Percentiles rank a stretch among this genome's conserved stretches.
These are phyloP conservation scores for Pichia sp. DNA, from an alignment of 1,139 yeast genomes.

Conservation along the genomic window DNA sequence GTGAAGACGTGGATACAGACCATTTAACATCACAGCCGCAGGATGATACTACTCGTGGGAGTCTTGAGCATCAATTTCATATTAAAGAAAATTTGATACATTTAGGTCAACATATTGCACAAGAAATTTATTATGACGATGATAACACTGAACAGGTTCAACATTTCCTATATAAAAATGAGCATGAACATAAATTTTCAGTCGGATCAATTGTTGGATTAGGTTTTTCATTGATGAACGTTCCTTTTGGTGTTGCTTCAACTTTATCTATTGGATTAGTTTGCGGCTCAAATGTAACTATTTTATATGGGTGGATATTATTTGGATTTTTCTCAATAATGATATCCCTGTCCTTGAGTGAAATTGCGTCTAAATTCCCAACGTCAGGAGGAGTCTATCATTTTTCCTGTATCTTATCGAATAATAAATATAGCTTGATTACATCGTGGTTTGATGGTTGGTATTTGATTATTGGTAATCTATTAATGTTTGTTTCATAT, in stretches of 20 bases:
- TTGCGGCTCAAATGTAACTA: slow-evolving; percentile 70
- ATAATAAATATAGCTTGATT: slow-evolving; percentile 44
- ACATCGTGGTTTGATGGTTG: slow-evolving; percentile 76
- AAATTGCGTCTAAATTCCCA: slow-evolving; percentile 67
- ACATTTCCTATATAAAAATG: slow-evolving; percentile 66
- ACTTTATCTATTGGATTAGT: slow-evolving; percentile 61
- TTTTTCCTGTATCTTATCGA: slow-evolving; percentile 63
- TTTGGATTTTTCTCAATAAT: slow-evolving; percentile 56
- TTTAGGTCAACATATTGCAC: slow-evolving; percentile 22
- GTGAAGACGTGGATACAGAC: not conserved
- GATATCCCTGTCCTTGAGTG: slow-evolving; percentile 63
- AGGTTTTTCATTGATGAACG: slow-evolving; percentile 74
- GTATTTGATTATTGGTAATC: slow-evolving; percentile 64
- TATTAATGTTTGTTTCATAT: slow-evolving; percentile 70
- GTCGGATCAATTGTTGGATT: slow-evolving; percentile 64
- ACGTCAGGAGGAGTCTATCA: slow-evolving; percentile 72
- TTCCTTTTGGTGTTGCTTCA: slow-evolving; percentile 67
- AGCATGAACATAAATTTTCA: slow-evolving; percentile 55
- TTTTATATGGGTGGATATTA: slow-evolving; percentile 62
- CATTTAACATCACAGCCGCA: not conserved
- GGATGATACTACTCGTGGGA: not conserved
- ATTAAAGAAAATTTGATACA: slow-evolving; percentile 12
- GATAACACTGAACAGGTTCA: slow-evolving; percentile 55
- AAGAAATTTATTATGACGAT: slow-evolving; percentile 32
- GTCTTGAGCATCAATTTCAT: slow-evolving; percentile 6